Conservation (phyloP, 2,329 filamentous ascomycete species). For the Ceratocystis diversiconidia region DNA sequence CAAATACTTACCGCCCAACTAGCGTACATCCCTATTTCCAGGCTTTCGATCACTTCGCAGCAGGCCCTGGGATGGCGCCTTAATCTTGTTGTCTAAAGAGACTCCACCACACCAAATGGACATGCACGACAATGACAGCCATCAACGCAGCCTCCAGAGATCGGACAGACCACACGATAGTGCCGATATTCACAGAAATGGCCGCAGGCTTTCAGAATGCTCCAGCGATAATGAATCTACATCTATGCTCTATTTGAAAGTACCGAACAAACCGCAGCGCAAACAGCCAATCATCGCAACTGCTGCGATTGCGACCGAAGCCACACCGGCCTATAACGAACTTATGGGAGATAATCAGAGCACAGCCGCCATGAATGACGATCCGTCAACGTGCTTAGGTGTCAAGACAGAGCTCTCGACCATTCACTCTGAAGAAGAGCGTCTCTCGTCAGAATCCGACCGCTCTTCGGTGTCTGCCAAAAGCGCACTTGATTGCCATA, state of each 20-base stretch:
- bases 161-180: constrained; percentile 1
- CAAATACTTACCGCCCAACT: neutral
- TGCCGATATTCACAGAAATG: neutral
- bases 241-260: neutral
- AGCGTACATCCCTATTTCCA: neutral
- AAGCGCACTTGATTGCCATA: neutral
- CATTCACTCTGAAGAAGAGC: constrained; percentile 10
- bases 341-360: neutral
- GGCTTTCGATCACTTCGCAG: neutral
- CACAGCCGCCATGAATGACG: neutral
- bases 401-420: neutral
- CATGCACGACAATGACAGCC: neutral
- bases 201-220: neutral
- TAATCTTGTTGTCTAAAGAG: neutral
- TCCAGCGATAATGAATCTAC: neutral
- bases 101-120: neutral
- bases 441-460: constrained; percentile 8
- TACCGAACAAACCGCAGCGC: neutral
- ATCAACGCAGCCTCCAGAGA: constrained; percentile 1
- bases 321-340: neutral
- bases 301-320: neutral
- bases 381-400: neutral
- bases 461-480: neutral
- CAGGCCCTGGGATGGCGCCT: neutral
- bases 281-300: neutral